phyloP scores from a whole-genome alignment of 768 basidiomycete species.

The Kwoniella heveanensis region DNA sequence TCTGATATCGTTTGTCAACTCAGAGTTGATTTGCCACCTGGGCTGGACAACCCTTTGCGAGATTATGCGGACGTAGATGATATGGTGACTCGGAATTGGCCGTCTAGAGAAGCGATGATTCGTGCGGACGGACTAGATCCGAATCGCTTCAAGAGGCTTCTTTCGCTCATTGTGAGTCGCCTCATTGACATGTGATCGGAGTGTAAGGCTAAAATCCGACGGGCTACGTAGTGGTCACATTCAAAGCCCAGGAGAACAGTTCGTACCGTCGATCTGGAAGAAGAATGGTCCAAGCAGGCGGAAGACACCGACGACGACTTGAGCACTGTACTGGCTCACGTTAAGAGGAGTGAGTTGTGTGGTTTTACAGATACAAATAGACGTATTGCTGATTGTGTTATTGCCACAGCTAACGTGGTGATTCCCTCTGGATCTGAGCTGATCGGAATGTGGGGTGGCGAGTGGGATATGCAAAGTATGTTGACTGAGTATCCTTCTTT shows the following conservation, averaged over 20 bases:
- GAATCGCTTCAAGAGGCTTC: slow-evolving; percentile 43
- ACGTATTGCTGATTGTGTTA: neutral
- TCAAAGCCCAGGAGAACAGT: slow-evolving; percentile 38
- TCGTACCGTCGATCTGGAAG: slow-evolving; percentile 46
- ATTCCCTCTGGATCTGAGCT: slow-evolving; percentile 50
- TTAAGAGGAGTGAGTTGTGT: slow-evolving; percentile 49
- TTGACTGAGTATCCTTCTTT: neutral
- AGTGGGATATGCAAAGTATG: slow-evolving; percentile 53
- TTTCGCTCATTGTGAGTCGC: slow-evolving; percentile 44
- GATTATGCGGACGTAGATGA: slow-evolving; percentile 46
- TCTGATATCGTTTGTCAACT: neutral
- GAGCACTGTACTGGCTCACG: slow-evolving; percentile 47
- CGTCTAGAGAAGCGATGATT: slow-evolving; percentile 47
- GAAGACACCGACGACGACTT: slow-evolving; percentile 40
- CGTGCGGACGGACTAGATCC: slow-evolving; percentile 41
- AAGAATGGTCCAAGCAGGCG: slow-evolving; percentile 37
- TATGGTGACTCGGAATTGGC: slow-evolving; percentile 45
- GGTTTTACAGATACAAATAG: no score
- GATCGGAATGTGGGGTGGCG: slow-evolving; percentile 52
- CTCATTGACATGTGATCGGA: no score
- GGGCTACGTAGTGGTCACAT: slow-evolving; percentile 40
- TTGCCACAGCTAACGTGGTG: slow-evolving; percentile 42
- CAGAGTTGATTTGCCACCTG: slow-evolving; percentile 45
- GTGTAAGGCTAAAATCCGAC: neutral
- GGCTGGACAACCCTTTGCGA: slow-evolving; percentile 35